Base-by-base conservation (phyloP, 257 asterid species). In the Haberlea rhodopensis region DNA sequence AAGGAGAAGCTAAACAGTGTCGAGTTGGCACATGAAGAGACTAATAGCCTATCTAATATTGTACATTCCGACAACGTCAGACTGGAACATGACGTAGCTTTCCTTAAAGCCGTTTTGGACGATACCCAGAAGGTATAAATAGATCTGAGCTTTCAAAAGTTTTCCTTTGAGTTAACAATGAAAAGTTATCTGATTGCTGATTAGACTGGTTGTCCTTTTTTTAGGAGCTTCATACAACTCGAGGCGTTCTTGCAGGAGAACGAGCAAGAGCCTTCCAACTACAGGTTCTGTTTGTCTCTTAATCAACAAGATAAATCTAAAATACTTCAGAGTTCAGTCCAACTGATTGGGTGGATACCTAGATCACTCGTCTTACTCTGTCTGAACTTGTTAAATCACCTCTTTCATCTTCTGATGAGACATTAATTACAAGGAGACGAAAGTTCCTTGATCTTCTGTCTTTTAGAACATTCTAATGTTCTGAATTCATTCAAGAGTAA, bases 41-140 rank as follows among this genome's bases (percentile, higher is more conserved):
- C 96, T 18, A 89, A 86, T 75, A 91, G 83, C 78, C 82, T 82
- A 65, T 79, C 99, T 24, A 94, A 90, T 67, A 90, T 90, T 15
- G 97, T 94, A 65, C 99, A 94, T 77, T 87, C 97, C 27, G 99
- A 94, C 75, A 94, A 90, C 40, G 96, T 90, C 19, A 79, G 97
- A 77, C 97, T 94, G 32, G 99, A 94, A 80, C 99, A 90, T 61
- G 97, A 94, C 5, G 91, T 90, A 72, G 97, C 99, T 75, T 94
- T 87, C 75, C 94, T 87, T 0, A 89, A 90, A 81, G 99, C 99
- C 25, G 95, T 94, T 73, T 57, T 90, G 74, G 99, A 94, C 58
- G 97, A 90, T 64, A 94, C 97, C 2, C 99, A 90, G 70, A 94
- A 94, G 99, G 97, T 87, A 64, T 16, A 19, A 34, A 16, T 25